Evolutionary conservation across 2,329 filamentous ascomycete species (phyloP).

Genomic region (Chrysoporthe cubensis): DNA sequence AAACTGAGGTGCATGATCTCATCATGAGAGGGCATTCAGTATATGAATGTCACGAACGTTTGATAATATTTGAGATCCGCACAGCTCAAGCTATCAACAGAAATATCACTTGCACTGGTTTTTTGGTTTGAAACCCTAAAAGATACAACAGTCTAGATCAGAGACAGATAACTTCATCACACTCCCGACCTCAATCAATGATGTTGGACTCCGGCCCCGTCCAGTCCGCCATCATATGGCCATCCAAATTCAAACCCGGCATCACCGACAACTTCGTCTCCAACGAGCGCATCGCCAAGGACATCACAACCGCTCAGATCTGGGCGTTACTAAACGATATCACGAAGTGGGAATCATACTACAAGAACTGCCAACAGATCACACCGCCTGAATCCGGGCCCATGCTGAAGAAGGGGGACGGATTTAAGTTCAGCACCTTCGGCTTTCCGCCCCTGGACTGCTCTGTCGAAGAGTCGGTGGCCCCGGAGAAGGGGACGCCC

Average conservation of each 20-base stretch:
- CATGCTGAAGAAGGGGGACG: slow-evolving; percentile 33
- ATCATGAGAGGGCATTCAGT: neutral
- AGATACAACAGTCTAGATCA: neutral
- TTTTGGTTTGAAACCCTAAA: neutral
- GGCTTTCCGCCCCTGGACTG: slow-evolving; percentile 35
- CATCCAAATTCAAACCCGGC: slow-evolving; percentile 35
- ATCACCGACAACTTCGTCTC: slow-evolving; percentile 38
- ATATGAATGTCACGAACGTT: neutral
- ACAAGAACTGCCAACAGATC: slow-evolving; percentile 34
- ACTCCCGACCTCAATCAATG: neutral
- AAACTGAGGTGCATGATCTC: neutral
- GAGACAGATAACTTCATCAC: neutral
- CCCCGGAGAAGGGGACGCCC: slow-evolving; percentile 26
- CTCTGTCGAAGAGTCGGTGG: slow-evolving; percentile 33
- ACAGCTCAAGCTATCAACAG: no score
- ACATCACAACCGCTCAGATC: slow-evolving; percentile 34
- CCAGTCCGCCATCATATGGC: slow-evolving; percentile 35
- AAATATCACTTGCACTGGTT: no score
- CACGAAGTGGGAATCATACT: slow-evolving; percentile 37
- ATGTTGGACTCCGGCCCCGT: slow-evolving; percentile 36
- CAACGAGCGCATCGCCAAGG: slow-evolving; percentile 37
- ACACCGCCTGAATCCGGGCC: slow-evolving; percentile 34
- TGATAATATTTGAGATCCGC: neutral
- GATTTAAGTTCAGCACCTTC: slow-evolving; percentile 38
- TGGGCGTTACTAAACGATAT: slow-evolving; percentile 35